Base-by-base conservation (phyloP, 371 early-diverging fungal genomes). In the Apophysomyces trapeziformis region DNA sequence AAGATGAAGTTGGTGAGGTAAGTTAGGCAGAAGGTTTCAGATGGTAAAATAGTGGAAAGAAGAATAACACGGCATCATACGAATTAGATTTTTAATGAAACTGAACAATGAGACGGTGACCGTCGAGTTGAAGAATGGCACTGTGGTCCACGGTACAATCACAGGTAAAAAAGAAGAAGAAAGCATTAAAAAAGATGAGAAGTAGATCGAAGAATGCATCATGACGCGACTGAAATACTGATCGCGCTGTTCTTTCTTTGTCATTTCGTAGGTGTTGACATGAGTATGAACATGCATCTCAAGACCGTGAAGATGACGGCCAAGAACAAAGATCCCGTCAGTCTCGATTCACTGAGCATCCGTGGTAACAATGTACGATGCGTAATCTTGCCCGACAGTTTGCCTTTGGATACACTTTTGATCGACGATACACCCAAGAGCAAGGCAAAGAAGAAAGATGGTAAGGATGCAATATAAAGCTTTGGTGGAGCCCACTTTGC, bases 241-340 rank as follows among this genome's bases (percentile, higher is more conserved):
- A 45, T 50, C 26, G 35, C 35, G 38, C 58, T 39, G 45, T 39
- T 54, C n/a, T 5, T 37, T 38, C 44, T 4, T 39, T 50, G 18
- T 11, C 16, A 37, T 54, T 36, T 12, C 69, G 4, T 41, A 87
- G 89, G 95, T 38, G 97, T 98, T 50, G 99, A 99, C 75, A 96
- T 99, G 96, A 91, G 93, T 80, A 99, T 99, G 99, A 99, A 99
- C 79, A 98, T 95, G 64, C 98, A 98, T 78, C 85, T 99, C 79
- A 97, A 97, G 75, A 91, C 93, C 16, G 99, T 98, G 63, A 98
- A 98, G 79, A 95, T 98, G 97, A 98, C 98, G 1, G 92, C 97
- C 38, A 92, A 93, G 76, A 91, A 90, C 82, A 92, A 91, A 82
- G 97, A 98, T 66, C 95, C 99, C 16, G 84, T 88, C 61, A 87